Conservation (phyloP, 1,284 basidiomycete genomes). For the Ganoderma multipileum region DNA sequence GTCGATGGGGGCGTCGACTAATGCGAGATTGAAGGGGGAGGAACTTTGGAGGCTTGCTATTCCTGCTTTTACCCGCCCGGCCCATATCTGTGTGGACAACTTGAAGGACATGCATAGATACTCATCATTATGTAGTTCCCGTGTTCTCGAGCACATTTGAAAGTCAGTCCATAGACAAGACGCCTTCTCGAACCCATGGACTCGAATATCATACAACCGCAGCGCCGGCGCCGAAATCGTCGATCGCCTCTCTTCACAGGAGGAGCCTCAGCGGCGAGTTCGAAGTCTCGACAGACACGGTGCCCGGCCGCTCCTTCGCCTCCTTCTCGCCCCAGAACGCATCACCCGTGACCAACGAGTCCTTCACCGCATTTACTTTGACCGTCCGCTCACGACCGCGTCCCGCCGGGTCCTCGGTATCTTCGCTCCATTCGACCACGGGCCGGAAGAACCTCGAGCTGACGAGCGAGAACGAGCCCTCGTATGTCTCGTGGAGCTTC, state of each 20-base stretch:
- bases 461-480: slow-evolving; percentile 48
- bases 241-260: slow-evolving; percentile 5
- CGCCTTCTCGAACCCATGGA: no score
- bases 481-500: slow-evolving; percentile 47
- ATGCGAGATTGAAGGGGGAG: no score
- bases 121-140: no score
- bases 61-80: no score
- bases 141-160: no score
- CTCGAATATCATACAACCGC: no score
- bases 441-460: slow-evolving; percentile 36
- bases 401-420: slow-evolving; percentile 21
- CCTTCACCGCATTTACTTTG: neutral
- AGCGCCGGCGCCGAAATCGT: no score
- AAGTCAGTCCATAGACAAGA: no score
- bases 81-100: no score
- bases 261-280: slow-evolving; percentile 14
- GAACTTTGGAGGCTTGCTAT: no score
- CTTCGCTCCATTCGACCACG: slow-evolving; percentile 9
- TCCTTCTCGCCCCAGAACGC: slow-evolving; percentile 1
- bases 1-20: no score
- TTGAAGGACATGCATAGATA: no score
- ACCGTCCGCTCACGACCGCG: slow-evolving; percentile 9
- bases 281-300: slow-evolving; percentile 5
- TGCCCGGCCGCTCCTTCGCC: neutral
- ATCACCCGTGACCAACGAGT: neutral